Evolutionary conservation across 768 basidiomycete species (phyloP).

Genomic region (Trametes coccinea): DNA sequence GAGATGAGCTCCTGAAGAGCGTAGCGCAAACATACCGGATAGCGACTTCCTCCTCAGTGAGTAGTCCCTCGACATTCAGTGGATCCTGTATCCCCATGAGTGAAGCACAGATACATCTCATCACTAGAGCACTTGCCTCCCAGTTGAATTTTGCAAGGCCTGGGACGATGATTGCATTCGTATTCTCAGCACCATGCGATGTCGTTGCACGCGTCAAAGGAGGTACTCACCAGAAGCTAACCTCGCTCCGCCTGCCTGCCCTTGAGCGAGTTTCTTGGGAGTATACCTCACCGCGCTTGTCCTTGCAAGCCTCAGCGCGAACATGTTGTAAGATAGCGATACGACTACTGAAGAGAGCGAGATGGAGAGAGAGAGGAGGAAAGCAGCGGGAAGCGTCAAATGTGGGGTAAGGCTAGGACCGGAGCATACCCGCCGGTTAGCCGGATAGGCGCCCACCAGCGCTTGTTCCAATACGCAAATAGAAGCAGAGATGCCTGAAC

Average conservation of each 20-base stretch:
- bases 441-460: slow-evolving; percentile 5
- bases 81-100: slow-evolving; percentile 62
- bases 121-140: slow-evolving; percentile 26
- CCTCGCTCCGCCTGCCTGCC: neutral
- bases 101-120: neutral
- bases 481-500: neutral
- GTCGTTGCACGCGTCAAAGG: no score
- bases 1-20: neutral
- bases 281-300: no score
- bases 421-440: slow-evolving; percentile 17
- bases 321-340: neutral
- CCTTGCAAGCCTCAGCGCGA: neutral
- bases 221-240: neutral
- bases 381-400: neutral
- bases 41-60: slow-evolving; percentile 89
- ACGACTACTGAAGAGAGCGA: no score
- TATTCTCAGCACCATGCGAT: no score
- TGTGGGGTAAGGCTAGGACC: slow-evolving; percentile 11
- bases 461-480: neutral
- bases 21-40: slow-evolving; percentile 59
- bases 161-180: neutral
- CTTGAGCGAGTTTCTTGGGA: neutral
- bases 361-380: neutral
- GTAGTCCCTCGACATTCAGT: slow-evolving; percentile 69
- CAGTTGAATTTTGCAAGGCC: slow-evolving; percentile 31